Base-by-base conservation (phyloP, 2,329 filamentous ascomycete species). In the Fusarium xyrophilum region DNA sequence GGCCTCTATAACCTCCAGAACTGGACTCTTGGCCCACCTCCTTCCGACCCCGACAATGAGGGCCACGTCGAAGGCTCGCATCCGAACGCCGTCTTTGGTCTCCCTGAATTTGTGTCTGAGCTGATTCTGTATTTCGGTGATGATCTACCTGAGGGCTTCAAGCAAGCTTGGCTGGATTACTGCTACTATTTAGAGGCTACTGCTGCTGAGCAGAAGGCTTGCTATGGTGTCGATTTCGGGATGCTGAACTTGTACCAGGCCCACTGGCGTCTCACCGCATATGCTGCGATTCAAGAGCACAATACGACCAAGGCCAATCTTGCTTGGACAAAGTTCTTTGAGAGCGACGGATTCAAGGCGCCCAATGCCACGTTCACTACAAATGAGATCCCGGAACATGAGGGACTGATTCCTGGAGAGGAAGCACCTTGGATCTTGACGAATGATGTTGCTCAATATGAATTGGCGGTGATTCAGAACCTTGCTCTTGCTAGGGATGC, bases 381-480 rank as follows among this genome's bases (percentile, higher is more conserved):
- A 6, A 79, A 76, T 21, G 70, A 64, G 6, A 67, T 88, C 3
- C 76, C 77, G 13, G 82, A 82, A 0, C 82, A 81, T 40, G 75
- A 76, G 7, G 82, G 83, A 4, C 67, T 88, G 13, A 71, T 78
- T 4, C 79, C 82, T 0, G 79, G 87, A 0, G 83, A 87, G 21
- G 86, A 89, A 75, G 86, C 85, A 0, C 74, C 78, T 0, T 89
- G 86, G 86, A 69, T 89, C 2, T 80, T 82, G 4, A 88, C 86
- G 0, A 89, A 89, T 67, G 84, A 84, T 42, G 80, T 82, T 9
- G 85, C 86, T 0, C 79, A 85, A 61, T 89, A 88, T 73, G 86
- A 86, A 1, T 66, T 88, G 51, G 83, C 85, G 3, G 85, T 81
- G 1, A 88, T 89, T 60, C 83, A 86, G 70, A 83, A 86, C 55